These are phyloP conservation scores for Naganishia albida DNA, from an alignment of 1,284 basidiomycete genomes.

Conservation along the genomic window DNA sequence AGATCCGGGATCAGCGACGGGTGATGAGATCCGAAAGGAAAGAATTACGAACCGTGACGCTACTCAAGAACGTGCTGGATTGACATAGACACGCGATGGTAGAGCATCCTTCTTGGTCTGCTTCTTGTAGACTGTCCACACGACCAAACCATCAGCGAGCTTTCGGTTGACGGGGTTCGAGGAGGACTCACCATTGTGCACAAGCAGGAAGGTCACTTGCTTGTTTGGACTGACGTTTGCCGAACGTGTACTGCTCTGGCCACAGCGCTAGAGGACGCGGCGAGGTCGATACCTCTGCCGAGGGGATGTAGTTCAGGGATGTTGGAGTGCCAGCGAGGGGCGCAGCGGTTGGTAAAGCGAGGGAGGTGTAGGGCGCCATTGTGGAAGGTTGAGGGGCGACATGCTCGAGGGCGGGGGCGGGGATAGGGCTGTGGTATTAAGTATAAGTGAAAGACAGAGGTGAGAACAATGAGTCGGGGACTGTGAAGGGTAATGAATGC, in stretches of 20 bases:
- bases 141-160: neutral
- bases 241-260: conserved; percentile 41
- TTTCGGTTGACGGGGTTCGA: neutral
- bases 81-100: conserved; percentile 6
- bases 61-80: neutral
- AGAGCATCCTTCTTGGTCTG: conserved; percentile 5
- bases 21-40: neutral
- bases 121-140: neutral
- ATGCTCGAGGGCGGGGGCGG: neutral
- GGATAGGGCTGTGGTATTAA: neutral
- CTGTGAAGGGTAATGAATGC: too few species aligned
- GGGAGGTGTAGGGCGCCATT: conserved; percentile 2
- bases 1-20: neutral
- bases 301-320: neutral
- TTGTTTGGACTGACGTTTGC: neutral
- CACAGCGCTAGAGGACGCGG: neutral
- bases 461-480: neutral
- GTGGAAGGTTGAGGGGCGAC: neutral
- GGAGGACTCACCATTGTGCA: conserved; percentile 1
- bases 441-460: neutral
- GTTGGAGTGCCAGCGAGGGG: neutral
- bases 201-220: neutral
- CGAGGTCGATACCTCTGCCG: neutral
- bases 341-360: neutral
- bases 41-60: neutral